Evolutionary conservation across 2,329 filamentous ascomycete species (phyloP).

Genomic region (Neonectria hederae): DNA sequence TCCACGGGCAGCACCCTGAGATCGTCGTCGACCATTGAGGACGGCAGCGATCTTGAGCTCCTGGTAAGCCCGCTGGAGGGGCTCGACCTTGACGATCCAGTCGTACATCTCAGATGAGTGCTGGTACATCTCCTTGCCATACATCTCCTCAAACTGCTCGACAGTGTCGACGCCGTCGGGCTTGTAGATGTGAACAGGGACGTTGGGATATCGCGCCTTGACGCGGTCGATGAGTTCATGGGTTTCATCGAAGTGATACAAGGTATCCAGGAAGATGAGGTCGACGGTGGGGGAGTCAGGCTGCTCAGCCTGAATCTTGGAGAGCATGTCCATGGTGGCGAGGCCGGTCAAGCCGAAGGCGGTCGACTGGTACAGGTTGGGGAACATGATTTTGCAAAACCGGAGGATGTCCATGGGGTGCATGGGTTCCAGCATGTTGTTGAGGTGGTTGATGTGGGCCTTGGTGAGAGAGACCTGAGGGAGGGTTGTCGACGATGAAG

Average conservation of each 20-base stretch:
- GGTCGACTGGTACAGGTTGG: constrained; percentile 87
- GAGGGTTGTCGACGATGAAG: constrained; percentile 54
- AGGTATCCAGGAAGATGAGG: constrained; percentile 83
- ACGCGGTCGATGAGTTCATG: constrained; percentile 78
- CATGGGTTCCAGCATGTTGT: constrained; percentile 86
- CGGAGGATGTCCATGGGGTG: constrained; percentile 90
- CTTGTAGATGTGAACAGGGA: constrained; percentile 89
- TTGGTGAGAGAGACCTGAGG: constrained; percentile 87
- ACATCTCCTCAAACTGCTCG: constrained; percentile 81
- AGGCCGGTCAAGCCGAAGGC: constrained; percentile 85
- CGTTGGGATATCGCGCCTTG: constrained; percentile 77
- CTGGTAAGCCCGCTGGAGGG: constrained; percentile 88
- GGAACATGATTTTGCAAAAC: constrained; percentile 92
- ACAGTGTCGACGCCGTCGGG: constrained; percentile 78
- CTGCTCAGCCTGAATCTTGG: constrained; percentile 73
- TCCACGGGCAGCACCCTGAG: constrained; percentile 92
- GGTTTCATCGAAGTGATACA: constrained; percentile 85
- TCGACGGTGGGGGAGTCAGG: constrained; percentile 69
- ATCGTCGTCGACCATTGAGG: constrained; percentile 88
- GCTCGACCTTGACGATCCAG: constrained; percentile 97
- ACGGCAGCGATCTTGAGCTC: constrained; percentile 90
- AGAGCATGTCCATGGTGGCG: constrained; percentile 85
- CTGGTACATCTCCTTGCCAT: constrained; percentile 88
- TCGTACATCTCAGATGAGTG: constrained; percentile 90
- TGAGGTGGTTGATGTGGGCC: constrained; percentile 89